These are phyloP conservation scores for Firmiana major DNA, from an alignment of 345 rosid genomes.

Conservation along the genomic window DNA sequence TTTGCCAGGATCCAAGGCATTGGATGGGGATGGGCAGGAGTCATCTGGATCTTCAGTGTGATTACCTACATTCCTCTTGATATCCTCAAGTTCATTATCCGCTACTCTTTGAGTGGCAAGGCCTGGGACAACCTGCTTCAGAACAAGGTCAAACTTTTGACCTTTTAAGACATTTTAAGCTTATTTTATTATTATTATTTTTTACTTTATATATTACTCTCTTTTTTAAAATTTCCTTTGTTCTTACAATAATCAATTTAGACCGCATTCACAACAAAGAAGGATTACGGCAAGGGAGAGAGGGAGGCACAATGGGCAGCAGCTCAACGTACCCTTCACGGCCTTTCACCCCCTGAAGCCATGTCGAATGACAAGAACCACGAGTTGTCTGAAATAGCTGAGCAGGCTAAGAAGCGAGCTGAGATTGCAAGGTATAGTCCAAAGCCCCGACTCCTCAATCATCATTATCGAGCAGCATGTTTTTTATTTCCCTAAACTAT, in stretches of 20 bases:
- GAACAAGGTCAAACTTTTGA: constrained; percentile 30
- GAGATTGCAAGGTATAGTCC: constrained; percentile 64
- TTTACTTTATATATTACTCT: not conserved
- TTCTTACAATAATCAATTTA: not conserved
- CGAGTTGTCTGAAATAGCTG: constrained; percentile 55
- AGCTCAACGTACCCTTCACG: constrained; percentile 72
- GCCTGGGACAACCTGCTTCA: constrained; percentile 61
- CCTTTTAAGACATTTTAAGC: not conserved
- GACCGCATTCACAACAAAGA: constrained; percentile 78
- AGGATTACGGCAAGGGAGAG: constrained; percentile 72
- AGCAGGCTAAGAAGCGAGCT: constrained; percentile 76
- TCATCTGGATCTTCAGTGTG: constrained; percentile 58
- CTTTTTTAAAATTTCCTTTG: not conserved
- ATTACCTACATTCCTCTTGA: constrained; percentile 71
- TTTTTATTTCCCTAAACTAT: not conserved
- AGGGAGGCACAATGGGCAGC: constrained; percentile 75
- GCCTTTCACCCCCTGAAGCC: constrained; percentile 36
- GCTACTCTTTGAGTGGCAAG: constrained; percentile 50
- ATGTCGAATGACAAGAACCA: constrained; percentile 36
- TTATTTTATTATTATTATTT: no score
- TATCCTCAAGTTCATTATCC: constrained; percentile 65
- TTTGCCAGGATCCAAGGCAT: constrained; percentile 65
- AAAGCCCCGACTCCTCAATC: not conserved
- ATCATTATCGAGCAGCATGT: not conserved
- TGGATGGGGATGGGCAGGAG: constrained; percentile 90